Conservation (phyloP, 805 yeast species). For the Spencermartinsiella europaea region DNA sequence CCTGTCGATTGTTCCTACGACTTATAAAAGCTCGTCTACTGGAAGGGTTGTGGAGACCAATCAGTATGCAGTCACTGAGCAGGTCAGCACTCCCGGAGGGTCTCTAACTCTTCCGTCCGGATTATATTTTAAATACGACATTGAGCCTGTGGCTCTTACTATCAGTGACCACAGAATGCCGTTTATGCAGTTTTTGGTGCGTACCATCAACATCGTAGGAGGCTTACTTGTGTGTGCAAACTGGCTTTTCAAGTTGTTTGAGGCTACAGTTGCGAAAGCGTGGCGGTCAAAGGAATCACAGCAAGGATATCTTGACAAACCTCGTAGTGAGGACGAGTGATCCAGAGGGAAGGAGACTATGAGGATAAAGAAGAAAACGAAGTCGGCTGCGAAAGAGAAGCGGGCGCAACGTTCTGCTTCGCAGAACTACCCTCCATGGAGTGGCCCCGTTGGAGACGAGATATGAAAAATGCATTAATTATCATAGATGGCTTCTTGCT, state of each 20-base stretch:
- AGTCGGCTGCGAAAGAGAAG: too few relatives aligned
- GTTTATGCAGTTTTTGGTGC: constrained; percentile 70
- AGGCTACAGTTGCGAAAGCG: constrained; percentile 27
- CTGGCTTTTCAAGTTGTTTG: constrained; percentile 57
- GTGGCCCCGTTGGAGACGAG: too few relatives aligned
- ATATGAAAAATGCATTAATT: too few relatives aligned
- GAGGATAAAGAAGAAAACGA: constrained; percentile 1
- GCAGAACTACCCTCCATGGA: too few relatives aligned
- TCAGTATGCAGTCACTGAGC: constrained; percentile 58
- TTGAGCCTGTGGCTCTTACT: constrained; percentile 76
- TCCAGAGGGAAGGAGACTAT: too few relatives aligned
- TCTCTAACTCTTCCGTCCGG: constrained; percentile 53
- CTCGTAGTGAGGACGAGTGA: background rate
- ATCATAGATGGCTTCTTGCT: too few relatives aligned
- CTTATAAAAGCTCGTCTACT: constrained; percentile 49
- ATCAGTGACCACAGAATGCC: constrained; percentile 69
- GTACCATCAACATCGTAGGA: constrained; percentile 76
- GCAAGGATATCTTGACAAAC: background rate
- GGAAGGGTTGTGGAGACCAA: constrained; percentile 74
- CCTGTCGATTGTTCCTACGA: constrained; percentile 79
- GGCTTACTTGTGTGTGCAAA: constrained; percentile 69
- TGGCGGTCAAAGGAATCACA: background rate
- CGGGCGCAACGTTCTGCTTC: too few relatives aligned
- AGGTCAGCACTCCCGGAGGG: constrained; percentile 21
- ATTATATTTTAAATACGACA: constrained; percentile 74